Evolutionary conservation across 2,329 filamentous ascomycete genomes (phyloP), one percentile per base, ranked within the genome.

Genomic region (Monosporascus sp.): DNA sequence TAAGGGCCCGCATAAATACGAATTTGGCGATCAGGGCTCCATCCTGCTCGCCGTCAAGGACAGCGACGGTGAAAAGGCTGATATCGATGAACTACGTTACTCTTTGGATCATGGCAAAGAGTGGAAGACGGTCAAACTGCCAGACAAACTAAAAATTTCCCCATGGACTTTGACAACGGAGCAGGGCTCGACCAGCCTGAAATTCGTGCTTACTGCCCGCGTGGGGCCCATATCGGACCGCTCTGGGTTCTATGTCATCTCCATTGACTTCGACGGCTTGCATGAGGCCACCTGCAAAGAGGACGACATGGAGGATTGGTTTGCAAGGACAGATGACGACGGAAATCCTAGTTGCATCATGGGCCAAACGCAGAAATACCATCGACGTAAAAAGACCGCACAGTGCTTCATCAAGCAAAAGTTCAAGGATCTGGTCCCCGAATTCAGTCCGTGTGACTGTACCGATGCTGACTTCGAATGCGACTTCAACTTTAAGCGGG

Each of bases 1-100:
- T 5, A 78, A 91, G 17, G 90, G 90, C 20, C 88, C 92, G 14
- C 91, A 97, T 73, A 94, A 95, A 69, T 99, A 96, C 71, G 92
- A 97, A 66, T 95, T 97, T 69, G 94, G 94, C 51, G 93, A 97
- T 63, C 88, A 95, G 60, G 94, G 94, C 1, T 91, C 91, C 17
- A 82, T 99, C 20, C 76, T 99, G 31, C 80, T 97, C 31, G 94
- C 94, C 4, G 78, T 97, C 38, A 80, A 82, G 57, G 90, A 96
- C 63, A 90, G 87, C 1, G 73, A 96, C 63, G 90, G 87, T 1
- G 73, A 84, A 38, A 73, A 85, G 53, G 76, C 87, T 52, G 79
- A 83, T 56, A 66, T 83, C 19, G 71, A 73, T 36, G 78, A 85
- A 59, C 70, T 87, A 49, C 77, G 72, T 38, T 99, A 93, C 71